Evolutionary conservation across 2,329 filamentous ascomycete genomes (phyloP).

Genomic region (Pestalotiopsis sp.): DNA sequence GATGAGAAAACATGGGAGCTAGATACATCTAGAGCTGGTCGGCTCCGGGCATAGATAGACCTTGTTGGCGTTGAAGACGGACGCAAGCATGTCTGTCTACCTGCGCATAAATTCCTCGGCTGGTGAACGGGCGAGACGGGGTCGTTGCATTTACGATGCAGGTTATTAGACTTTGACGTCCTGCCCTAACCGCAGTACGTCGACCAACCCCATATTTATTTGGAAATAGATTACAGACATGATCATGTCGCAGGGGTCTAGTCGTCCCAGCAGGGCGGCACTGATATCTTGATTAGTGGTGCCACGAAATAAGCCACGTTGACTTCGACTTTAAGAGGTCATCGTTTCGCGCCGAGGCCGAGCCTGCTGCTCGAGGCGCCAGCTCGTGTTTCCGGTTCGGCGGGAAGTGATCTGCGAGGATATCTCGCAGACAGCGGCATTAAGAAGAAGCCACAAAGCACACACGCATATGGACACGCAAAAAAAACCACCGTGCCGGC

Average conservation of each 20-base stretch:
- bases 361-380: neutral
- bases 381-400: neutral
- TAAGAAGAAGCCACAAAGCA: neutral
- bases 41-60: neutral
- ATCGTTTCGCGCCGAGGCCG: neutral
- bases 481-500: neutral
- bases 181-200: neutral
- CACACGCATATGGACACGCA: neutral
- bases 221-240: neutral
- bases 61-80: neutral
- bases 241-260: neutral
- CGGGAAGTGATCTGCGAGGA: neutral
- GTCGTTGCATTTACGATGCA: neutral
- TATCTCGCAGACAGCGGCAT: neutral
- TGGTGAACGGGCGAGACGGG: neutral
- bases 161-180: neutral
- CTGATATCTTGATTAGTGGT: neutral
- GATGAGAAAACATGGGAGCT: neutral
- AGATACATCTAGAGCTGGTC: neutral
- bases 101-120: neutral
- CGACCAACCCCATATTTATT: neutral
- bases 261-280: neutral
- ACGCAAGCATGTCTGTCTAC: neutral
- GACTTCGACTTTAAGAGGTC: neutral
- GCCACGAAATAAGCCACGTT: neutral